Percentiles rank a stretch among this genome's conserved stretches.
These are phyloP conservation scores for Fusarium newnesense DNA, from an alignment of 2,329 filamentous ascomycete species.

Conservation along the genomic window DNA sequence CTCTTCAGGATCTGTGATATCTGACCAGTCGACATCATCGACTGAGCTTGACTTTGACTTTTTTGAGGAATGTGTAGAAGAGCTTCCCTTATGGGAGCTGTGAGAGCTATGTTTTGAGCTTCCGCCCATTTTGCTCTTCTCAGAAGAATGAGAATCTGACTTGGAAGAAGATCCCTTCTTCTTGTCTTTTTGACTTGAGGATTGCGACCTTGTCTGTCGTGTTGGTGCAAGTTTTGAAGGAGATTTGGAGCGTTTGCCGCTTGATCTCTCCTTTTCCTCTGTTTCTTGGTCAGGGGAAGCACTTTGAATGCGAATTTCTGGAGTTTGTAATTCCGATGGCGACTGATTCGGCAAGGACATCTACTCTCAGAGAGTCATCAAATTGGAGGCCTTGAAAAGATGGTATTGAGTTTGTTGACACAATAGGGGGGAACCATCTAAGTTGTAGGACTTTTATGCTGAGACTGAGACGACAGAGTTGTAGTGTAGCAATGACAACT, in stretches of 20 bases:
- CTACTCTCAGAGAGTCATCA: slow-evolving; percentile 34
- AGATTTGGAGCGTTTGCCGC: background rate
- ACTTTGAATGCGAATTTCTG: slow-evolving; percentile 45
- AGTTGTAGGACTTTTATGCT: slow-evolving; percentile 7
- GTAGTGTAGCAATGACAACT: background rate
- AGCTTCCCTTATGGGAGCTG: slow-evolving; percentile 44
- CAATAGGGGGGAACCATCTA: background rate
- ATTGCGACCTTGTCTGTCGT: slow-evolving; percentile 28
- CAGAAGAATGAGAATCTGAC: slow-evolving; percentile 9
- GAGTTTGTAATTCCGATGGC: slow-evolving; percentile 28
- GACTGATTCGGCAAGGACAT: slow-evolving; percentile 41
- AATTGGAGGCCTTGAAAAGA: slow-evolving; percentile 8
- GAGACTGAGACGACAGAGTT: background rate
- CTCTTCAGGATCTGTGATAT: slow-evolving; percentile 76
- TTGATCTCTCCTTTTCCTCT: background rate
- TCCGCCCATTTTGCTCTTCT: slow-evolving; percentile 36
- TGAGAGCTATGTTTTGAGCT: slow-evolving; percentile 37
- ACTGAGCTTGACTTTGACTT: slow-evolving; percentile 56
- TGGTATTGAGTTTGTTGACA: background rate
- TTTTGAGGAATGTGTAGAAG: slow-evolving; percentile 46
- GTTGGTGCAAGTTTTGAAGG: slow-evolving; percentile 27
- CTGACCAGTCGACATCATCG: slow-evolving; percentile 71
- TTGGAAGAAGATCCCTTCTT: slow-evolving; percentile 28
- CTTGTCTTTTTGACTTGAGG: slow-evolving; percentile 24
- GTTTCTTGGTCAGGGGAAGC: slow-evolving; percentile 37